Conservation (phyloP, 441 rosid genomes). For the Rhodomyrtus psidioides region DNA sequence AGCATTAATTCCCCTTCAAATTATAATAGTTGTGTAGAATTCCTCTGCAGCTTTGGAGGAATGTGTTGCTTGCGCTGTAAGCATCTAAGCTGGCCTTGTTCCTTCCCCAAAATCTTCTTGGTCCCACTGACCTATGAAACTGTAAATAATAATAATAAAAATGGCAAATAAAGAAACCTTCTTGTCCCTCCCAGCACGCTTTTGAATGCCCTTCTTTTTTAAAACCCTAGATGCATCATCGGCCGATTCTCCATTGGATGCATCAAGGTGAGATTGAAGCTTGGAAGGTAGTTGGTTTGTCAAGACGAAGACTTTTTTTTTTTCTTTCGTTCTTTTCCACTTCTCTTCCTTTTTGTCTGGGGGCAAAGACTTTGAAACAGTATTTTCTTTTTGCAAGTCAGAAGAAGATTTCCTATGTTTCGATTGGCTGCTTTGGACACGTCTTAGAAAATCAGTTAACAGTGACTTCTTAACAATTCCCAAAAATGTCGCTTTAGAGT, state of each 20-base stretch:
- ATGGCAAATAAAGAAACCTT: background rate
- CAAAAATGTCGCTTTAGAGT: background rate
- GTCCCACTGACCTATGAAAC: background rate
- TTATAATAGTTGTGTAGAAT: background rate
- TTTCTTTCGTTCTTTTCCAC: no score
- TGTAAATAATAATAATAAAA: background rate
- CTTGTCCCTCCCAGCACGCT: background rate
- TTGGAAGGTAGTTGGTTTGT: background rate
- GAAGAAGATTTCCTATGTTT: background rate
- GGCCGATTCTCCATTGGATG: background rate
- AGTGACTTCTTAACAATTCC: background rate
- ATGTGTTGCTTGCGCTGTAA: constrained; percentile 12
- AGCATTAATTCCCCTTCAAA: background rate
- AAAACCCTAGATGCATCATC: background rate
- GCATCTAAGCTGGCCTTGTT: constrained; percentile 13
- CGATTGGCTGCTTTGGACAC: no score
- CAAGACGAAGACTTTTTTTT: background rate
- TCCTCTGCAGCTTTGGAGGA: constrained; percentile 6
- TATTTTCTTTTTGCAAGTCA: background rate
- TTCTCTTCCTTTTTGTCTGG: background rate
- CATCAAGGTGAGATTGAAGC: background rate
- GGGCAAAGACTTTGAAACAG: background rate
- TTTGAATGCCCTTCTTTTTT: background rate
- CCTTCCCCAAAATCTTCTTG: background rate
- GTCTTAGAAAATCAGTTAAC: background rate